Conservation (phyloP, 768 basidiomycete genomes). For the Amanita brunnescens region DNA sequence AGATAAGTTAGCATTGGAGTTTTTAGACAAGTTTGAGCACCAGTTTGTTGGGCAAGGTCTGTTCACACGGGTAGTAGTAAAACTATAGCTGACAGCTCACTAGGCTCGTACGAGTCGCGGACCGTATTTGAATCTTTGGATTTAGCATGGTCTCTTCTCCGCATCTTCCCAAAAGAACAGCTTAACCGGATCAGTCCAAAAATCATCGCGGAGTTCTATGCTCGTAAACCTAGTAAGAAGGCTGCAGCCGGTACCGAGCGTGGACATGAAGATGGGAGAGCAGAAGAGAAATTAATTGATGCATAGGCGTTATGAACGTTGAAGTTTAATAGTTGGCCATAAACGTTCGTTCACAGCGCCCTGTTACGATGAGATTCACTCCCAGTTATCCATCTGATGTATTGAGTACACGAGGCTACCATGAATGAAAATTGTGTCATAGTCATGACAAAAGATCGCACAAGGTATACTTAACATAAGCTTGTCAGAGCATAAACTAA, state of each 20-base stretch:
- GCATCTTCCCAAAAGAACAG: constrained; percentile 98
- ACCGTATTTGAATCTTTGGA: constrained; percentile 97
- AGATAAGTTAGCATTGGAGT: constrained; percentile 95
- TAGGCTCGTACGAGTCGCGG: constrained; percentile 90
- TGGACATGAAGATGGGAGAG: constrained; percentile 28
- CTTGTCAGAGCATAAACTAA: constrained; percentile 3
- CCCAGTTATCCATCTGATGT: background rate
- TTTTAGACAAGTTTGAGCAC: constrained; percentile 95
- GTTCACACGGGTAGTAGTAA: constrained; percentile 15
- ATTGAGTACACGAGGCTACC: background rate
- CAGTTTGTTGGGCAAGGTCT: constrained; percentile 95
- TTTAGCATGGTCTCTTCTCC: constrained; percentile 91
- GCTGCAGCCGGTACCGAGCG: constrained; percentile 41
- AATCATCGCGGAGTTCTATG: constrained; percentile 92
- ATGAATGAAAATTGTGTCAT: background rate
- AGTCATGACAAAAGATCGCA: background rate
- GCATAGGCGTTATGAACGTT: constrained; percentile 26
- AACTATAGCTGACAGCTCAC: background rate
- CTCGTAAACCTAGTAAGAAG: constrained; percentile 70
- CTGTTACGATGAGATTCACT: background rate
- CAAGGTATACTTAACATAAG: constrained; percentile 1
- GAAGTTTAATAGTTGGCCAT: background rate
- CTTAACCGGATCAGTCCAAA: constrained; percentile 96
- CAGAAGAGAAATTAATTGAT: constrained; percentile 56
- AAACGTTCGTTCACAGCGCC: background rate